Evolutionary conservation across 2,329 filamentous ascomycete genomes (phyloP).

Genomic region (Penicillium sp.): DNA sequence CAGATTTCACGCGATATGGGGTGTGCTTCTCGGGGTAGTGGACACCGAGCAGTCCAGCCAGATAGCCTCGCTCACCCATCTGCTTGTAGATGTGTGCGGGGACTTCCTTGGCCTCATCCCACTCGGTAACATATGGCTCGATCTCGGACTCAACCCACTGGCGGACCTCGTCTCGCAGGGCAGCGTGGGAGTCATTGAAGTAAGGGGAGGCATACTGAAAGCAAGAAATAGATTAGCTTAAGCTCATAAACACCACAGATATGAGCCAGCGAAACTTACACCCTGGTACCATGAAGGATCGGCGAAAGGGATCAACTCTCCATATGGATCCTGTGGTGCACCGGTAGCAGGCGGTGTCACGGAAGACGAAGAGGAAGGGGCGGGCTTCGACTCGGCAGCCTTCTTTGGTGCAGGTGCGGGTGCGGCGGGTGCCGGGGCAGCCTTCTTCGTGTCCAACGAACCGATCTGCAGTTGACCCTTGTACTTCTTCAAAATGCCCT

Average conservation of each 20-base stretch:
- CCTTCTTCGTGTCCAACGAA: constrained; percentile 84
- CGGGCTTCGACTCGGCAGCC: constrained; percentile 53
- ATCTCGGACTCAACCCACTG: constrained; percentile 88
- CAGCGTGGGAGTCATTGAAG: constrained; percentile 91
- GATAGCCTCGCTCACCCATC: constrained; percentile 88
- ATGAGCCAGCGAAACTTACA: constrained; percentile 55
- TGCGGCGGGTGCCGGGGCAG: constrained; percentile 25
- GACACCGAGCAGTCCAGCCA: constrained; percentile 83
- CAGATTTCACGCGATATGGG: constrained; percentile 69
- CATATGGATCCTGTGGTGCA: constrained; percentile 79
- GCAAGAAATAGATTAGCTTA: constrained; percentile 12
- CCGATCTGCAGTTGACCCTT: constrained; percentile 60
- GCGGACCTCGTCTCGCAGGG: constrained; percentile 84
- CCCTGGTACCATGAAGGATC: constrained; percentile 95
- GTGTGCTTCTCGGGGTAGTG: constrained; percentile 73
- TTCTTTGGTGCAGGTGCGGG: constrained; percentile 49
- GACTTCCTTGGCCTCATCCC: constrained; percentile 93
- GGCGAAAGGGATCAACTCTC: constrained; percentile 82
- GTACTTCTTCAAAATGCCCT: constrained; percentile 62
- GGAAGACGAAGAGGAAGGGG: constrained; percentile 47
- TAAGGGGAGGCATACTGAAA: constrained; percentile 88
- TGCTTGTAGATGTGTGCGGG: constrained; percentile 89
- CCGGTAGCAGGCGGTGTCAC: constrained; percentile 53
- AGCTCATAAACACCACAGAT: background rate
- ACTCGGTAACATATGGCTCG: constrained; percentile 89